phyloP scores from a whole-genome alignment of 78 protist species.

The slime mould (Dictyostelium discoideum) region DNA sequence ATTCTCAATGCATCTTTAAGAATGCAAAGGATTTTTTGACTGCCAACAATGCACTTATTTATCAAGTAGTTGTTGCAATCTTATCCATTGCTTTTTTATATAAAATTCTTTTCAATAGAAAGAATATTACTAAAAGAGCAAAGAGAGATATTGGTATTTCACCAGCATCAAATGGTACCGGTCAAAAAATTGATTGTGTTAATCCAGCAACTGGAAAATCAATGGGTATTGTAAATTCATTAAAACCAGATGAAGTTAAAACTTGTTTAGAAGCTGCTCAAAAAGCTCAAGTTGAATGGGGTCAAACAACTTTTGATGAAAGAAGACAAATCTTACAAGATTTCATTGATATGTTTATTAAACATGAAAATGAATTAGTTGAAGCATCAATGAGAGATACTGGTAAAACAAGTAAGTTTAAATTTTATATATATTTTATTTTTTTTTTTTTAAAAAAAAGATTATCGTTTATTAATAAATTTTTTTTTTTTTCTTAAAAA shows the following conservation, averaged over 20 bases:
- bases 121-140: conserved; percentile 19
- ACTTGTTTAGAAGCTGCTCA: conserved; percentile 48
- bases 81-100: conserved; percentile 15
- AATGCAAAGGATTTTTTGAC: background rate
- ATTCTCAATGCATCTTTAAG: background rate
- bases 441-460: no score
- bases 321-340: conserved; percentile 67
- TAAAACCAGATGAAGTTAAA: conserved; percentile 73
- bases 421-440: background rate
- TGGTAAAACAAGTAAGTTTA: conserved; percentile 87
- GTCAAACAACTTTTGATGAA: conserved; percentile 75
- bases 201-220: conserved; percentile 82
- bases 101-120: background rate
- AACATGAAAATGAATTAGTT: conserved; percentile 78
- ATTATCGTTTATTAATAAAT: background rate
- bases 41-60: background rate
- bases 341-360: conserved; percentile 76
- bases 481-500: background rate
- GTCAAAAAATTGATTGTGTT: conserved; percentile 45
- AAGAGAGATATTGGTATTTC: conserved; percentile 46
- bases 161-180: conserved; percentile 68
- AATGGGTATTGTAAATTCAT: conserved; percentile 54
- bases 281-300: conserved; percentile 77
- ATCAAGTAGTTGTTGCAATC: background rate
- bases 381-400: conserved; percentile 82